Base-by-base conservation (phyloP, 2,329 filamentous ascomycete species). In the Eurotiales sp. region DNA sequence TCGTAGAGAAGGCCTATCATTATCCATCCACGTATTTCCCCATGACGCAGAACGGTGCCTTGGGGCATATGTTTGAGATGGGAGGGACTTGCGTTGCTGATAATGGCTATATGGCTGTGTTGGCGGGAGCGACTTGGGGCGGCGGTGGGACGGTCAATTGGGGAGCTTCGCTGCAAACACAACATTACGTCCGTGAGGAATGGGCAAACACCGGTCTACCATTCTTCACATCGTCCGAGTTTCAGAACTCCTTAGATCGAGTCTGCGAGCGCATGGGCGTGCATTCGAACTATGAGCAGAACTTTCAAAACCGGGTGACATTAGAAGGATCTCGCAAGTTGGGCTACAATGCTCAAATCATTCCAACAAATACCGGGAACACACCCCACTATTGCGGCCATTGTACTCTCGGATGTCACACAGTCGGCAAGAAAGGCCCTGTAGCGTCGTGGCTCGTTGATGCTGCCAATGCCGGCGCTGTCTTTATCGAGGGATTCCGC, bases 141-240 rank as follows among this genome's bases (percentile, higher is more conserved):
- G 91, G 91, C 37, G 91, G 91, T 50, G 90, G 90, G 5, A 90
- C 88, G 0, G 71, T 96, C 60, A 96, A 96, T 69, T 96, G 90
- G 90, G 87, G 76, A 21, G 81, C 82, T 5, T 78, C 77, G 3
- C 64, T 85, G 14, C 81, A 85, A 58, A 87, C 88, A 0, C 88
- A 92, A 63, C 83, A 81, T 22, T 87, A 78, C 57, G 88, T 96
- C 1, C 82, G 90, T 3, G 76, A 82, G 58, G 89, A 96, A 69
- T 96, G 92, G 91, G 85, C 88, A 0, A 74, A 80, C 15, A 46
- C 72, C 14, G 84, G 84, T 0, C 73, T 96, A 21, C 77, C 80
- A 0, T 86, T 95, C 60, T 95, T 95, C 65, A 83, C 81, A 0
- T 84, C 84, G 0, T 67, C 77, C 0, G 84, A 85, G 17, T 96